Base-by-base conservation (phyloP, 805 yeast species). In the Sugiyamaella mastotermitis region DNA sequence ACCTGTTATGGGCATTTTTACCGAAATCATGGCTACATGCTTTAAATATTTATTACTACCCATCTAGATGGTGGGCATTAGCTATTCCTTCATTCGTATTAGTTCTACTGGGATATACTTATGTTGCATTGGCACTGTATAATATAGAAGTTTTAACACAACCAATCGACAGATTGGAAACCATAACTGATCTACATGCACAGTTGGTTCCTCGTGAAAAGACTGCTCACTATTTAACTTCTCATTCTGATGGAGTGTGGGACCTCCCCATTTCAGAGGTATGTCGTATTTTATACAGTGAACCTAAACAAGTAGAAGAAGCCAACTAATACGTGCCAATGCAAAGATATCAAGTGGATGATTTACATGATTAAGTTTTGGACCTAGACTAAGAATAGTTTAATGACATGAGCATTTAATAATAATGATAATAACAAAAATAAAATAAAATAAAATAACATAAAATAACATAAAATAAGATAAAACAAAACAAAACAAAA, bases 61-160 rank as follows among this genome's bases (percentile, higher is more conserved):
- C 97, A 0, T 83, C 90, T 22, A 69, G 94, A 48, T 83, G 88
- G 78, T 92, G 97, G 98, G 80, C 94, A 2, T 55, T 83, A 24
- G 83, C 85, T 1, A 58, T 83, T 2, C 95, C 96, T 3, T 68
- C 84, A 10, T 75, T 74, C 47, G 68, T 80, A 4, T 60, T 90
- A 21, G 76, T 84, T 69, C 57, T 69, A 8, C 78, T 88, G 86
- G 61, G 79, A 13, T 87, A 75, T 53, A 72, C 71, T 0, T 90
- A 88, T 56, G 64, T 82, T 1, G 84, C 79, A 7, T 60, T 88
- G 30, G 77, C 79, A 1, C 58, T 78, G 28, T 86, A 82, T 64
- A 83, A 84, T 50, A 73, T 76, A n/a, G 97, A 90, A 54, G 70
- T 77, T 11, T 68, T 77, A 48, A 81, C 95, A 0, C 65, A 71